phyloP scores from a whole-genome alignment of 176 grass and related monocot genomes.

The Leersia perrieri region DNA sequence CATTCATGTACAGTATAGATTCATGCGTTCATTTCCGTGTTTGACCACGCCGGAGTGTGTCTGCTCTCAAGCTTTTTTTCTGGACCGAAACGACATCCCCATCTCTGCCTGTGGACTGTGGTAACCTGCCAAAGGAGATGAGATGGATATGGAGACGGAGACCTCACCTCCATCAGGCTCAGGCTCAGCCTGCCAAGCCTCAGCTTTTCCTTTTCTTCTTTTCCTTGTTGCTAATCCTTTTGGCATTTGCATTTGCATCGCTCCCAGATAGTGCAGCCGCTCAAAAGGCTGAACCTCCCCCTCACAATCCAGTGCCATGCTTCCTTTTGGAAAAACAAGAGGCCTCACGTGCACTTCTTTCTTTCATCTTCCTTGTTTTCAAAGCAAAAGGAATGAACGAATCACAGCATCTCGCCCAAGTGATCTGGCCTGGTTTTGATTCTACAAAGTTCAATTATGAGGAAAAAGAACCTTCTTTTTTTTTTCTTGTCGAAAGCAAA shows the following conservation, averaged over 20 bases:
- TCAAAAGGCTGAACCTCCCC: constrained; percentile 20
- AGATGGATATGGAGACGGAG: neutral
- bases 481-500: neutral
- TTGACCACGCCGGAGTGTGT: constrained; percentile 15
- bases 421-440: neutral
- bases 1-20: no score
- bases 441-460: neutral
- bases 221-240: neutral
- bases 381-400: neutral
- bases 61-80: neutral
- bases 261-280: neutral
- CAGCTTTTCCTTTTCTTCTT: neutral
- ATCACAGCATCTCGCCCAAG: neutral
- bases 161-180: neutral
- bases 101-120: neutral
- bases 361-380: neutral
- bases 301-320: constrained; percentile 21
- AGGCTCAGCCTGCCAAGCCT: neutral
- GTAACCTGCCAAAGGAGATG: neutral
- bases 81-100: constrained; percentile 23
- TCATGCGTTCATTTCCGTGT: neutral
- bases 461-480: neutral
- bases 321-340: neutral
- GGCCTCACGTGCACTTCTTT: neutral
- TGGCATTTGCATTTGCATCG: neutral